Percentiles rank a stretch among this genome's conserved stretches.
Evolutionary conservation across 192 early-diverging fungal genomes (phyloP).

Genomic region (Entomortierella lignicola): DNA sequence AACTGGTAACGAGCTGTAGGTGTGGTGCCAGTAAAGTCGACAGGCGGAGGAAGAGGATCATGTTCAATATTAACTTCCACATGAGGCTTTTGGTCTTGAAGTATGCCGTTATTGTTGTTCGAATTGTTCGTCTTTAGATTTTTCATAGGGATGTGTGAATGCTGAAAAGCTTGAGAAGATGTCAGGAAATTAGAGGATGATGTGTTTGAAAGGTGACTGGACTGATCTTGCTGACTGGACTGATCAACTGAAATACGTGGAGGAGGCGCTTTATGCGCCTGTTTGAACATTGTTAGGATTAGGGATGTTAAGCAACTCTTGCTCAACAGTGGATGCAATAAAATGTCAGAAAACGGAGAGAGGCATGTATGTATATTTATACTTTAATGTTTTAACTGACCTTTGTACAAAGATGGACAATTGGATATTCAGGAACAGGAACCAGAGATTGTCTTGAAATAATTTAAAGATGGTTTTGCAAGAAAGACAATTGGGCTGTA

Average conservation of each 20-base stretch:
- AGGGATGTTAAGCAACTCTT: background rate
- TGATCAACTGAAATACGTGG: background rate
- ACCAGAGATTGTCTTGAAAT: no score
- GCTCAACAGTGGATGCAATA: background rate
- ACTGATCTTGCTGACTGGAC: no score
- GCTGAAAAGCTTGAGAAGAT: background rate
- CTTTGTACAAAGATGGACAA: no score
- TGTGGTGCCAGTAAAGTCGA: slow-evolving; percentile 18
- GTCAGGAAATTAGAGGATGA: slow-evolving; percentile 10
- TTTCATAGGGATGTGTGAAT: slow-evolving; percentile 36
- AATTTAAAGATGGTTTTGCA: no score
- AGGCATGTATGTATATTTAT: no score
- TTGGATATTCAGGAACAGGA: no score
- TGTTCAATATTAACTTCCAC: background rate
- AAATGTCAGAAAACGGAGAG: background rate
- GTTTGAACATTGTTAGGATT: slow-evolving; percentile 10
- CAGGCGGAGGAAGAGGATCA: slow-evolving; percentile 38
- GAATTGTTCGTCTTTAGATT: slow-evolving; percentile 2
- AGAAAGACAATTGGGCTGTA: no score
- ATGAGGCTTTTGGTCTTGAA: background rate
- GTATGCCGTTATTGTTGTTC: background rate
- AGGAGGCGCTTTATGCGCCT: background rate
- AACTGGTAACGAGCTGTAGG: slow-evolving; percentile 37
- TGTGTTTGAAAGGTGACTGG: background rate
- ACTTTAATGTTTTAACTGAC: no score